Evolutionary conservation across 345 rosid genomes (phyloP), one percentile per base, ranked within the genome.

Genomic region (Passiflora organensis): DNA sequence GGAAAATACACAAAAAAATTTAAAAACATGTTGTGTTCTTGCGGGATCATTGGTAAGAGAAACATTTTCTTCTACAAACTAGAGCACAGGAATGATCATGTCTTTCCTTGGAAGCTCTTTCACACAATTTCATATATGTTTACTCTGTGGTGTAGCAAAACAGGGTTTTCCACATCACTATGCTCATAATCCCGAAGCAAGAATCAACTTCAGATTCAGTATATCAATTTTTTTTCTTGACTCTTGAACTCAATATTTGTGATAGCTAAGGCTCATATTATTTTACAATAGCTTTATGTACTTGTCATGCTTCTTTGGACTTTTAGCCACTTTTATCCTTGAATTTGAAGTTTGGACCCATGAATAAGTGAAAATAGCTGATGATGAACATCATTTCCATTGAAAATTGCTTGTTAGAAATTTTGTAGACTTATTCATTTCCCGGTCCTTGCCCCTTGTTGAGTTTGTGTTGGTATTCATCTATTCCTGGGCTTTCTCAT

Each of bases 121-220:
- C 32, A 65, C 9, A 12, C 24, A 57, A 55, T 67, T 67, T 20
- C 47, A 75, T 37, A 63, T 21, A 20, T 2, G 14, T 56, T 59
- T 43, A 14, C 42, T 60, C n/a, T n/a, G 17, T 54, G 53, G 41
- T 64, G 75, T 51, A 93, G 99, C 86, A 85, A 86, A 86, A 93
- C 76, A 86, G 83, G 79, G 91, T 85, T 48, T 93, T 93, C 74
- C 89, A 93, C 52, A 84, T 93, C 64, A 93, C 94, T 19, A 83
- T 84, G 3, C 99, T 93, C 65, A 89, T 89, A 59, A 70, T 93
- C 61, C 99, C 97, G 44, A 93, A 93, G 88, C 99, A 93, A 72
- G 97, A 93, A 71, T 82, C 97, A 32, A 93, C 99, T 53, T 86
- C 97, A 44, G 99, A 93, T 86, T 80, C 86, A 67, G 99, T 89